phyloP scores from a whole-genome alignment of 257 asterid genomes.

The Gentiana straminea region DNA sequence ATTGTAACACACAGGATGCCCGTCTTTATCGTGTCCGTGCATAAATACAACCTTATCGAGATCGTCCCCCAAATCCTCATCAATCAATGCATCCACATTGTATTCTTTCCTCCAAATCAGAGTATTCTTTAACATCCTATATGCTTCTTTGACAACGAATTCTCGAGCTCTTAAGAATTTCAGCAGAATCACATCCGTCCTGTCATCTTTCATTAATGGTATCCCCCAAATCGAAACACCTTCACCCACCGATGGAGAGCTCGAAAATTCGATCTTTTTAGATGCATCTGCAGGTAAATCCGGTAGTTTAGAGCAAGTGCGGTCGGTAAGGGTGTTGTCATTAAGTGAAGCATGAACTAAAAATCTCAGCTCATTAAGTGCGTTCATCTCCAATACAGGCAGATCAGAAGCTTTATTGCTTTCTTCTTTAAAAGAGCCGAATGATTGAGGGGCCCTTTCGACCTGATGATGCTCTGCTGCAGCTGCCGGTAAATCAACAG shows the following conservation, averaged over 20 bases:
- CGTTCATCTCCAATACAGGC: conserved; percentile 35
- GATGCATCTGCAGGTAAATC: conserved; percentile 3
- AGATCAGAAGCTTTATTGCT: conserved; percentile 71
- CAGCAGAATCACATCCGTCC: conserved; percentile 62
- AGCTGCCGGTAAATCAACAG: conserved; percentile 9
- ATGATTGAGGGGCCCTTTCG: conserved; percentile 34
- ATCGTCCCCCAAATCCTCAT: conserved; percentile 70
- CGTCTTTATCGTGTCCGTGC: conserved; percentile 75
- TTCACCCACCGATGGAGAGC: conserved; percentile 11
- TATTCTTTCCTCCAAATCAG: conserved; percentile 58
- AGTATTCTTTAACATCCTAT: conserved; percentile 56
- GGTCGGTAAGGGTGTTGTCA: conserved; percentile 14
- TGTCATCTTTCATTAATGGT: conserved; percentile 56
- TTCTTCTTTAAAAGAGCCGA: conserved; percentile 63
- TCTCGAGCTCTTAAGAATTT: conserved; percentile 93
- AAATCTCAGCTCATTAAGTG: conserved; percentile 41
- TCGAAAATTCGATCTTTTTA: conserved; percentile 10
- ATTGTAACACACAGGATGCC: conserved; percentile 82
- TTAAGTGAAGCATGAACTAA: conserved; percentile 39
- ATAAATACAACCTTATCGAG: conserved; percentile 81
- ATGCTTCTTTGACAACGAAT: conserved; percentile 59
- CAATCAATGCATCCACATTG: conserved; percentile 47
- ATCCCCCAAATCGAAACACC: conserved; percentile 72
- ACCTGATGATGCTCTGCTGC: conserved; percentile 11
- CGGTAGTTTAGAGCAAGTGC: conserved; percentile 5